Percentiles rank a stretch among this genome's conserved stretches.
These are phyloP conservation scores for Prunus armeniaca DNA, from an alignment of 306 rosid genomes.

Conservation along the genomic window DNA sequence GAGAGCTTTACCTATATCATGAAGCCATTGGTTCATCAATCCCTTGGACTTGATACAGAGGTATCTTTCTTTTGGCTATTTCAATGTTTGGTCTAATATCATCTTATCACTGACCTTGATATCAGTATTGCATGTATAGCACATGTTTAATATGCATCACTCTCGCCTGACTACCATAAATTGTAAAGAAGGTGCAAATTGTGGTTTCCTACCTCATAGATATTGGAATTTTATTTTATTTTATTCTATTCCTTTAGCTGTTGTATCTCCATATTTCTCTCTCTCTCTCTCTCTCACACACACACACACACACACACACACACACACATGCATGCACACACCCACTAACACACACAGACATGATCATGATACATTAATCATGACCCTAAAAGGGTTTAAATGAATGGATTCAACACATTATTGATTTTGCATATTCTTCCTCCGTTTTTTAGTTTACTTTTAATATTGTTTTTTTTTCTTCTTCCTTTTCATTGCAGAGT, in stretches of 20 bases:
- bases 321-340: no score
- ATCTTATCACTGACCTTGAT: conserved; percentile 13
- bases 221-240: background rate
- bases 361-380: background rate
- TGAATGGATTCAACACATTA: background rate
- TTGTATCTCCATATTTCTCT: background rate
- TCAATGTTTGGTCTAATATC: conserved; percentile 22
- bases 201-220: background rate
- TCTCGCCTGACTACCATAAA: background rate
- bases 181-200: conserved; percentile 1
- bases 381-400: background rate
- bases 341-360: no score
- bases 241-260: background rate
- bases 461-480: conserved; percentile 2
- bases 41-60: conserved; percentile 64
- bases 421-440: background rate
- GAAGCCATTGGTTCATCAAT: conserved; percentile 70
- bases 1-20: conserved; percentile 66
- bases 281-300: background rate
- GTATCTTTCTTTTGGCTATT: conserved; percentile 37
- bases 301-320: background rate
- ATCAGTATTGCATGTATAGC: background rate
- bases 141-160: background rate
- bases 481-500: conserved; percentile 45
- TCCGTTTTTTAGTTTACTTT: conserved; percentile 10